Evolutionary conservation across 768 basidiomycete species (phyloP).

Genomic region (Cubamyces lactineus): DNA sequence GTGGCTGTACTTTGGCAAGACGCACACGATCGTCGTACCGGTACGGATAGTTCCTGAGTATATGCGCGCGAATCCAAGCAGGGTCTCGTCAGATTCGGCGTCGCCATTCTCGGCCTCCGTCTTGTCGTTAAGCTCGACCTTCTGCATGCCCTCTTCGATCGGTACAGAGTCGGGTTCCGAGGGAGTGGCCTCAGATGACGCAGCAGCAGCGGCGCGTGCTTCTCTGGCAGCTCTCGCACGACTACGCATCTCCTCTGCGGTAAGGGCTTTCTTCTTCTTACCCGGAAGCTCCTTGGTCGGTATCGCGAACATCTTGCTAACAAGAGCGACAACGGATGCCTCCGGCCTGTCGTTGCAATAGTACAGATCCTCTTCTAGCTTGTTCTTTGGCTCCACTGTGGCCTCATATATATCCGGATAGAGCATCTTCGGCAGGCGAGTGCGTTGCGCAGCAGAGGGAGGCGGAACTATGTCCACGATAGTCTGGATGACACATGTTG

Average conservation of each 20-base stretch:
- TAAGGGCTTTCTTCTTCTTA: constrained; percentile 74
- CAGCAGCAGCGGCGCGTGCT: constrained; percentile 28
- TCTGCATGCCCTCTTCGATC: constrained; percentile 27
- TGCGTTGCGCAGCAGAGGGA: constrained; percentile 78
- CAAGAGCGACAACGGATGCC: constrained; percentile 78
- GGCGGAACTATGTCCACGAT: constrained; percentile 94
- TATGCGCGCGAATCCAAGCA: constrained; percentile 92
- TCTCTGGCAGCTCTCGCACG: constrained; percentile 61
- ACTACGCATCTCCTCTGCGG: constrained; percentile 81
- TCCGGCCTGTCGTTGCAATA: constrained; percentile 59
- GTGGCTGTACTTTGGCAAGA: constrained; percentile 86
- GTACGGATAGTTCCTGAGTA: constrained; percentile 84
- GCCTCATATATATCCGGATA: constrained; percentile 75
- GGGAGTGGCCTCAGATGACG: constrained; percentile 6
- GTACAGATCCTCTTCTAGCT: constrained; percentile 85
- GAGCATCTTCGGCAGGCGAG: constrained; percentile 88
- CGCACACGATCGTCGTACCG: constrained; percentile 66
- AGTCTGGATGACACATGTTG: constrained; percentile 89
- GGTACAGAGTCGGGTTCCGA: constrained; percentile 16
- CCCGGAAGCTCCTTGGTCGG: constrained; percentile 81
- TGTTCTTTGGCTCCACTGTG: constrained; percentile 65
- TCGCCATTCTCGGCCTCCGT: constrained; percentile 24
- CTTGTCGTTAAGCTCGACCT: constrained; percentile 26
- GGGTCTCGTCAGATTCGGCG: constrained; percentile 54
- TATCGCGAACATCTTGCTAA: constrained; percentile 99